Evolutionary conservation across 2,329 filamentous ascomycete species (phyloP).

Genomic region (Leptographium procerum): DNA sequence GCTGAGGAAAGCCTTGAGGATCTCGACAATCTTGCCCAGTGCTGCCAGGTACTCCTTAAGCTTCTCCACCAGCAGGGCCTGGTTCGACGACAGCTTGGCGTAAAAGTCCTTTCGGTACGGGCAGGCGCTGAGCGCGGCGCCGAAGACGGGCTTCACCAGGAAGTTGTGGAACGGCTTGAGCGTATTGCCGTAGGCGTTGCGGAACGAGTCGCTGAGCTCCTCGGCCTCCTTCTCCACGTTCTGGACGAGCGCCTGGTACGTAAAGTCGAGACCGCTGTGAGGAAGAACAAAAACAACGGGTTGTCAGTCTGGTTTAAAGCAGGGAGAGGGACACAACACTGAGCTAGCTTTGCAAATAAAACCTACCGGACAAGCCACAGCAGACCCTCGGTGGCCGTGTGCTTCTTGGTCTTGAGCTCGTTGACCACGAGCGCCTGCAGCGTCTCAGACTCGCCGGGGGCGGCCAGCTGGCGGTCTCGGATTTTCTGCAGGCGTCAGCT

Average conservation of each 20-base stretch:
- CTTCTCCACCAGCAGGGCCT: conserved; percentile 49
- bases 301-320: too few relatives aligned
- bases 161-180: conserved; percentile 89
- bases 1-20: conserved; percentile 52
- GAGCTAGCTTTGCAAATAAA: neutral
- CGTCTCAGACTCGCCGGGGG: conserved; percentile 67
- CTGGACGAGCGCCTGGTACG: conserved; percentile 66
- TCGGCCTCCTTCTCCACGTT: conserved; percentile 58
- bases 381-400: conserved; percentile 77
- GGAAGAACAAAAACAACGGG: neutral
- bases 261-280: conserved; percentile 82
- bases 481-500: conserved; percentile 57
- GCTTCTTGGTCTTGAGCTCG: conserved; percentile 83
- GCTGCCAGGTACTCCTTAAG: conserved; percentile 63
- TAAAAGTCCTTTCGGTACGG: conserved; percentile 95
- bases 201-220: conserved; percentile 82
- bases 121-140: conserved; percentile 81
- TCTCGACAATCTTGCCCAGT: conserved; percentile 66
- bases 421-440: conserved; percentile 77
- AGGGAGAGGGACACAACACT: neutral
- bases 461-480: conserved; percentile 66
- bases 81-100: conserved; percentile 63
- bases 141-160: conserved; percentile 84
- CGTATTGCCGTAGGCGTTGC: conserved; percentile 68
- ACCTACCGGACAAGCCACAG: conserved; percentile 79